phyloP scores from a whole-genome alignment of 2,329 filamentous ascomycete genomes.

The Microcyclospora pomicola region DNA sequence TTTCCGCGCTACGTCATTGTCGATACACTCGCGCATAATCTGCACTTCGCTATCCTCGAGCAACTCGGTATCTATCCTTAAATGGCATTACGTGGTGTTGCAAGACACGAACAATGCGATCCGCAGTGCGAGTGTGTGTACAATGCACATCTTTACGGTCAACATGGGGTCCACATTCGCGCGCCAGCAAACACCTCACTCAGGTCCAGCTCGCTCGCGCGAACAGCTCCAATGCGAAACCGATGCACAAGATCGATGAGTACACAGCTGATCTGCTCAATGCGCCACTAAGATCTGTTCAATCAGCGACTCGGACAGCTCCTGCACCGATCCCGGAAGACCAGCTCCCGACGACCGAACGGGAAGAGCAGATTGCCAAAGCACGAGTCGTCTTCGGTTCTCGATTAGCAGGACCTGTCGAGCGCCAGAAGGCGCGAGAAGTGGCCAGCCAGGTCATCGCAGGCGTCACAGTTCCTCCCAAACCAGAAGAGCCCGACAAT shows the following conservation, averaged over 20 bases:
- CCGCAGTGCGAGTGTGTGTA: background rate
- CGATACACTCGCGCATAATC: no score
- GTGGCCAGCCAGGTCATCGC: constrained; percentile 52
- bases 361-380: constrained; percentile 42
- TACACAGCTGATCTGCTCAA: constrained; percentile 14
- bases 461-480: constrained; percentile 69
- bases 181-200: background rate
- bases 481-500: constrained; percentile 83
- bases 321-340: constrained; percentile 18
- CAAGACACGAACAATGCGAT: background rate
- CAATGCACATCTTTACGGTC: background rate
- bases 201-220: background rate
- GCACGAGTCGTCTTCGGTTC: constrained; percentile 70
- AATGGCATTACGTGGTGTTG: no score
- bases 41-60: no score
- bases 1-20: no score
- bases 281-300: constrained; percentile 5
- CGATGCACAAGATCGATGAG: constrained; percentile 9
- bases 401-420: constrained; percentile 54
- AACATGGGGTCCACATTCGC: background rate
- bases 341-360: constrained; percentile 31
- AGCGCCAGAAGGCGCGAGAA: constrained; percentile 48
- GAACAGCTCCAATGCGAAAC: background rate
- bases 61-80: no score
- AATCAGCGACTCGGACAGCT: constrained; percentile 3